Conservation (phyloP, 805 yeast species). For the Ogataea populi-albae region DNA sequence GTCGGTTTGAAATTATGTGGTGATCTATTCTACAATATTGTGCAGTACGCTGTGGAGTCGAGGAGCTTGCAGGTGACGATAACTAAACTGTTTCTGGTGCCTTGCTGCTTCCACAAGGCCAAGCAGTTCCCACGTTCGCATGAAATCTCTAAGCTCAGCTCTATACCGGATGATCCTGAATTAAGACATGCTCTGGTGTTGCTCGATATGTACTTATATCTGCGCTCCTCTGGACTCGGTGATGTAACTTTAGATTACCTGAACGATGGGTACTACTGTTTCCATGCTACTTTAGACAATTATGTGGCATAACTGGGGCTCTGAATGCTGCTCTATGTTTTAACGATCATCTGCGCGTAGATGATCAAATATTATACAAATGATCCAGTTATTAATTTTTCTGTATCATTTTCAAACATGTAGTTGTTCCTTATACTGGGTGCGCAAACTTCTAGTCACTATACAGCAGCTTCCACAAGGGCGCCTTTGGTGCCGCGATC, state of each 20-base stretch:
- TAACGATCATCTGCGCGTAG: too few species aligned
- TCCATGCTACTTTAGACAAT: too few species aligned
- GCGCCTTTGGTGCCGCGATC: too few species aligned
- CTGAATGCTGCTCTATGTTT: too few species aligned
- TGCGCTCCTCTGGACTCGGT: slow-evolving; percentile 6
- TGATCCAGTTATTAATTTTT: too few species aligned
- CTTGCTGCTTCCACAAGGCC: slow-evolving; percentile 22
- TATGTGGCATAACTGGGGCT: too few species aligned
- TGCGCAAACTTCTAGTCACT: too few species aligned
- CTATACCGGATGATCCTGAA: not conserved
- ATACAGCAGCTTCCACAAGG: too few species aligned
- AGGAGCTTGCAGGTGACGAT: slow-evolving; percentile 1
- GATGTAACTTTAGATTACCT: slow-evolving; percentile 11
- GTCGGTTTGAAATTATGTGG: slow-evolving; percentile 29
- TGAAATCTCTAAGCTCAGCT: not conserved
- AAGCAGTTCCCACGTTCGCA: slow-evolving; percentile 11
- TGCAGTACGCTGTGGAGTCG: slow-evolving; percentile 13
- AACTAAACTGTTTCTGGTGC: slow-evolving; percentile 12
- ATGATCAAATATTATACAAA: too few species aligned
- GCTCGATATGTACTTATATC: slow-evolving; percentile 9
- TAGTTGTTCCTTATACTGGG: too few species aligned
- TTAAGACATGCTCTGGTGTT: slow-evolving; percentile 3
- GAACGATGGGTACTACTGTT: slow-evolving; percentile 16
- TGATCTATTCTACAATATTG: slow-evolving; percentile 20
- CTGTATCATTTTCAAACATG: too few species aligned